Evolutionary conservation across 73 alveolate genomes (phyloP), one percentile per base, ranked within the genome.

Genomic region (Blepharisma japonicum): DNA sequence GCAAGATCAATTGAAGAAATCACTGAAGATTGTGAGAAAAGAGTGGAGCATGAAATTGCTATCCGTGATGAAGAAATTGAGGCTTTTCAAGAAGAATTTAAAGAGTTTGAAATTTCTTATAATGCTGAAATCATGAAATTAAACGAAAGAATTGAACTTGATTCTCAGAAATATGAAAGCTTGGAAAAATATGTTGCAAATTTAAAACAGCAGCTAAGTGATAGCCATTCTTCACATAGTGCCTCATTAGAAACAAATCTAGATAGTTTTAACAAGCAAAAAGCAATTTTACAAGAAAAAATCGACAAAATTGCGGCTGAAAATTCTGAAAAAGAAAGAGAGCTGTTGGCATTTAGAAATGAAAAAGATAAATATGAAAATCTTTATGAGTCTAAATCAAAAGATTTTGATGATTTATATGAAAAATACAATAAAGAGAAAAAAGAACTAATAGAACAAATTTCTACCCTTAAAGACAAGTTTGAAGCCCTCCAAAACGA

Each of bases 311-410:
- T 83, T 6, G 56, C 89, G 27, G 77, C 77, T 80, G 87, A 88
- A 70, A 74, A 84, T 50, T 76, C 78, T 71, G 68, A 56, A 55
- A 80, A 83, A 53, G 83, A 88, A 76, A 88, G 81, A 71, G 95
- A 88, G 66, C 82, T 53, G 45, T 76, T 86, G 55, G 95, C 92
- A 53, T 78, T 88, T 45, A 68, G 80, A 71, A 80, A 84, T 21
- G 85, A 81, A 77, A 88, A 88, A 81, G 95, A 88, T 32, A 32
- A 32, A 32, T 68, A 83, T 45, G 95, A 90, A 85, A 81, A 84
- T 71, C 77, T 81, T 27, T 77, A 79, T 39, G 95, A 95, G 50
- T 87, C 92, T 18, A 91, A 97, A 97, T 96, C 92, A 81, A 93
- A 92, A 7, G 90, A 91, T 79, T 90, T 93, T 84, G 71, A 86